Base-by-base conservation (phyloP, 257 asterid species). In the Ophiorrhiza pumila region DNA sequence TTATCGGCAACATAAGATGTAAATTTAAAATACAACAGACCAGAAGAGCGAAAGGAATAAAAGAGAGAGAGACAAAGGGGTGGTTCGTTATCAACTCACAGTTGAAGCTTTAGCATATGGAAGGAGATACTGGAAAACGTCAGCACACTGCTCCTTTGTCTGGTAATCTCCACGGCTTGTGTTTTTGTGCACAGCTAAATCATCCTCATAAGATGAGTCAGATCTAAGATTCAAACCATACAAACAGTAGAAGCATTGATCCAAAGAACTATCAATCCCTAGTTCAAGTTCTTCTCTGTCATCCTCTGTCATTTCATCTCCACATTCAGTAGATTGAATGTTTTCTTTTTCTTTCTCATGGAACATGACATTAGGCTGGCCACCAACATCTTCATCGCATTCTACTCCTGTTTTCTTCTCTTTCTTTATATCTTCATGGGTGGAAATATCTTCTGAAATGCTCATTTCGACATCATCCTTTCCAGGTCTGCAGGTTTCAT, bases 141-240 rank as follows among this genome's bases (percentile, higher is more conserved):
- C 98, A 76, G 97, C 97, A 80, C 99, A 94, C 76, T 94, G 99
- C 81, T 94, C 98, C 87, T 94, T 94, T 23, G 97, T 94, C 86
- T 94, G 98, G 80, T 94, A 94, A 80, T 94, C 97, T 77, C 97
- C 97, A 52, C 89, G 95, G 86, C 98, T 88, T 53, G 97, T 94
- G 77, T 91, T 88, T 83, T 87, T 91, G 85, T 94, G 99, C 73
- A 80, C 80, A 78, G 87, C 91, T 77, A 94, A 75, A 80, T 94
- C 99, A 76, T 91, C 98, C 75, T 94, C 93, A 68, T 85, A 87
- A 80, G 96, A 91, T 76, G 99, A 87, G 79, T 94, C 98, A 69
- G 91, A 86, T 85, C 98, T 85, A 79, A 91, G 83, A 79, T 91
- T 94, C 80, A 94, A 79, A 70, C 99, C 98, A 86, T 91, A 94